Evolutionary conservation across 2,329 filamentous ascomycete genomes (phyloP), one percentile per base, ranked within the genome.

Genomic region (Clonostachys solani): DNA sequence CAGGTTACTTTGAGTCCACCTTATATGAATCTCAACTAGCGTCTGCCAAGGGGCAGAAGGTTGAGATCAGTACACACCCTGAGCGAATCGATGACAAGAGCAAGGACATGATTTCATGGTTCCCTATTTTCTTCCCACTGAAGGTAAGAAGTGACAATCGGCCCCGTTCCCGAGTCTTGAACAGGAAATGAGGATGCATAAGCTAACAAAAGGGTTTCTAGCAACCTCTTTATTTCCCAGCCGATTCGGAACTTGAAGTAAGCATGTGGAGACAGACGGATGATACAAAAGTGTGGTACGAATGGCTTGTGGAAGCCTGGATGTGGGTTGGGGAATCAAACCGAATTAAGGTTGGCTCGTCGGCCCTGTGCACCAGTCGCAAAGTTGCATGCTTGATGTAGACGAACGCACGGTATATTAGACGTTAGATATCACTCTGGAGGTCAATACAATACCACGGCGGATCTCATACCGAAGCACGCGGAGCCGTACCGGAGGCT

Each of bases 51-150:
- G 65, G 57, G 6, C 65, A 68, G 19, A 84, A 82, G 56, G 81
- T 96, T 5, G 92, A 97, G 71, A 78, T 99, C 50, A 95, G 90
- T 60, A 99, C 88, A 5, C 87, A 96, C 59, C 95, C 94, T 0
- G 87, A 95, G 53, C 89, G 86, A 33, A 97, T 99, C 69, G 89
- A 94, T 47, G 73, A 74, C 48, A 97, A 97, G 80, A 96, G 91
- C 74, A 87, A 87, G 61, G 92, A 95, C 58, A 99, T 99, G 95
- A 95, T 96, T 53, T 95, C 89, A 47, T 99, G 94, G 94, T 99
- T 99, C 64, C 94, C 94, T 2, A 97, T 99, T 33, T 96, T 92
- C 71, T 99, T 99, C 62, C 94, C 95, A 0, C 71, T 99, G 13
- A 95, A 94, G 83, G 91, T 92, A 73, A 60, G 80, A 63, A 17